Evolutionary conservation across 2,329 filamentous ascomycete genomes (phyloP).

Genomic region (Diaporthe citriasiana): DNA sequence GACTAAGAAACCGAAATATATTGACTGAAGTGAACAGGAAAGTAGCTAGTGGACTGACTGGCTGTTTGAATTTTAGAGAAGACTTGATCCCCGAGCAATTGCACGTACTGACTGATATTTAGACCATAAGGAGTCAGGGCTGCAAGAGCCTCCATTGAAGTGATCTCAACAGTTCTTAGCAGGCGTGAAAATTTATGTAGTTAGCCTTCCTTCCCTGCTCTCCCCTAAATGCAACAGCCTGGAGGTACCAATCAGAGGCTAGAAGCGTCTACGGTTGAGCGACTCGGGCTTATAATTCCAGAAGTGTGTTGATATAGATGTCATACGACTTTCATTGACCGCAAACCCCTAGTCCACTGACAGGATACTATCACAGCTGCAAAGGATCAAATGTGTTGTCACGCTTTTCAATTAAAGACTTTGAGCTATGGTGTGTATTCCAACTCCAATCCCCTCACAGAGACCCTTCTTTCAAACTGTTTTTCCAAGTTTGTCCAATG

Average conservation of each 20-base stretch:
- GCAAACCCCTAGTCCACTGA: neutral
- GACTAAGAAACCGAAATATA: neutral
- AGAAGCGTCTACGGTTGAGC: neutral
- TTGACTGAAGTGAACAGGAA: neutral
- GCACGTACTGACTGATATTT: neutral
- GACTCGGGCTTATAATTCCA: neutral
- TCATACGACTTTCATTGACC: neutral
- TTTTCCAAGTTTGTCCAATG: neutral
- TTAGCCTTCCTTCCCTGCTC: neutral
- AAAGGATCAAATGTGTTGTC: neutral
- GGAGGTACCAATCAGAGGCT: neutral
- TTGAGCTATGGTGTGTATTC: neutral
- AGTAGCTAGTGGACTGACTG: neutral
- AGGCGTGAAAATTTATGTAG: neutral
- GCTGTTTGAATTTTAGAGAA: no score
- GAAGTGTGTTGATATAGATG: neutral
- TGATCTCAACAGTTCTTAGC: neutral
- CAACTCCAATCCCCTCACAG: neutral
- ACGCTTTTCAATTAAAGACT: constrained; percentile 11
- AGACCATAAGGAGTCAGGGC: neutral
- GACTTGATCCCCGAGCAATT: no score
- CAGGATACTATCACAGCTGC: neutral
- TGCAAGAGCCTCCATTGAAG: neutral
- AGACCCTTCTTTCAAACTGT: neutral
- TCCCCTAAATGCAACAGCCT: neutral